Evolutionary conservation across 306 rosid species (phyloP), one percentile per base, ranked within the genome.

Genomic region (Cyclanthera cordifolia): DNA sequence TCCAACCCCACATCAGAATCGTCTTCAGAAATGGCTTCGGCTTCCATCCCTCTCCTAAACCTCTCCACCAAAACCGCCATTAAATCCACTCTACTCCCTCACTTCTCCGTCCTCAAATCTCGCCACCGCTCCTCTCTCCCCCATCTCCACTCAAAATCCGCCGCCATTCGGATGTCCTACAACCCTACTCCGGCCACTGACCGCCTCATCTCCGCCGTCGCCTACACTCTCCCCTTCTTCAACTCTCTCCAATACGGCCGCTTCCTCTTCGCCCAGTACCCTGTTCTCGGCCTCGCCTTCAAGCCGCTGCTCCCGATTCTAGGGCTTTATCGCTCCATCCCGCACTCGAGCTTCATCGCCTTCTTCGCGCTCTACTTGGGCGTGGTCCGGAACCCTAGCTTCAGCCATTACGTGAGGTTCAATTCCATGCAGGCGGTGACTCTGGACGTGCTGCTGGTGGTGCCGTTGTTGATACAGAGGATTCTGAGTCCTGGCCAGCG

Each of bases 321-420:
- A 20, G 13, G 80, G 13, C 81, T 89, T 53, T 89, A 93, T 59
- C 71, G 94, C 68, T 93, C 96, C 23, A 52, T 92, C 53, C 98
- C 98, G 0, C 86, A 93, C 85, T 47, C 95, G 52, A 86, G 91
- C 80, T 90, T 93, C 77, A 72, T 93, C 2, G 99, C 99, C 30
- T 93, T 93, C 88, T 90, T 93, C 46, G 95, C 95, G 0, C 86
- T 90, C 61, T 93, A 93, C 71, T 17, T 93, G n/a, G 95, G 99
- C 6, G 72, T 93, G 6, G 95, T 87, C 1, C 69, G 95, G 21
- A 93, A 90, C 86, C 93, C 99, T 24, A 72, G 2, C 66, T 72
- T 93, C 66, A 72, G 77, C 68, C 85, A 70, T 34, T 93, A 74
- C 19, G 90, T 78, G 24, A 70, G 96, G 81, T 93, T 93, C 87